Evolutionary conservation across 2,329 filamentous ascomycete genomes (phyloP).

Genomic region (Scytalidium lignicola): DNA sequence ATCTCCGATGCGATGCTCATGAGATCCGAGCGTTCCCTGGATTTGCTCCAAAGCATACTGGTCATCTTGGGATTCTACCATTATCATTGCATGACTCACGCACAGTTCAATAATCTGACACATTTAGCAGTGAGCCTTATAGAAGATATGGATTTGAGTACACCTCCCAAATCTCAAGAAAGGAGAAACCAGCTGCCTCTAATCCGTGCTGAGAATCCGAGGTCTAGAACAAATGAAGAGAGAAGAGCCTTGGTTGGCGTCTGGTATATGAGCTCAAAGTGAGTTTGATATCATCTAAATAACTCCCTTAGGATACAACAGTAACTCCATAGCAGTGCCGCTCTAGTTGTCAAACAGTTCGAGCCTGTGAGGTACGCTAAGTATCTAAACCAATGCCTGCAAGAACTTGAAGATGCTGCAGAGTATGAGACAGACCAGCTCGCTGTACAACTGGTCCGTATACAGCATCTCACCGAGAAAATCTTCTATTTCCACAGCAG

Average conservation of each 20-base stretch:
- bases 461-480: constrained; percentile 47
- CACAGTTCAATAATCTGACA: constrained; percentile 46
- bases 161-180: constrained; percentile 35
- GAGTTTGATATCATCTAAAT: constrained; percentile 26
- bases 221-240: no score
- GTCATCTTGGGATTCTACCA: constrained; percentile 48
- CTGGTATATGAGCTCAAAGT: constrained; percentile 51
- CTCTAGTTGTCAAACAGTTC: constrained; percentile 7
- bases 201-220: no score
- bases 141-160: constrained; percentile 42
- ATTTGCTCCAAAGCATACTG: constrained; percentile 44
- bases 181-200: constrained; percentile 29
- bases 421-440: constrained; percentile 44
- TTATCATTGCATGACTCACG: constrained; percentile 48
- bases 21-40: constrained; percentile 43
- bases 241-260: constrained; percentile 46
- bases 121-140: constrained; percentile 42
- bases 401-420: constrained; percentile 35
- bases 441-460: constrained; percentile 41
- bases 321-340: constrained; percentile 2
- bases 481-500: constrained; percentile 31
- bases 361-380: constrained; percentile 42
- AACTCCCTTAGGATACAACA: neutral
- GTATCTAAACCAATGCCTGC: constrained; percentile 47
- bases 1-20: constrained; percentile 45